Base-by-base conservation (phyloP, 2,329 filamentous ascomycete species). In the Fusarium odoratissimum region DNA sequence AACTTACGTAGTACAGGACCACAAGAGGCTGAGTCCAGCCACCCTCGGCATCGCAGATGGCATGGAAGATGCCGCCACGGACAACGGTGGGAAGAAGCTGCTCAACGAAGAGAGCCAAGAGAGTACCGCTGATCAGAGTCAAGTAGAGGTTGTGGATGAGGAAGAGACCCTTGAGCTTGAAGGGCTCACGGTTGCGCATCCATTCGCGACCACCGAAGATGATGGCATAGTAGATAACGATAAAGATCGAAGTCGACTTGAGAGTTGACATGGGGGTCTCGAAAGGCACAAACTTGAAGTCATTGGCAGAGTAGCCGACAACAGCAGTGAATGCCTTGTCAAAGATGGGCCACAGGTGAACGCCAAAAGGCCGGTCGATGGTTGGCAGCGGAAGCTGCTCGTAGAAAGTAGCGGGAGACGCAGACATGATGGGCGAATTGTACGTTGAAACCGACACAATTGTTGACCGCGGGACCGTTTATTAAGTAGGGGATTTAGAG, bases 61-160 rank as follows among this genome's bases (percentile, higher is more conserved):
- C 88, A 80, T 93, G 92, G 87, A 98, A 98, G 77, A 98, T 85
- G 65, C 95, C 96, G 76, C 93, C 86, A 76, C 93, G 91, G 76
- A 88, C 91, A 61, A 99, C 82, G 23, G 92, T 97, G 49, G 95
- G 93, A 64, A 98, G 86, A 72, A 99, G 86, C 86, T 98, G 93
- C 87, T 98, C 96, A 77, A 95, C 85, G 83, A 97, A 98, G 77
- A 99, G 91, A 62, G 87, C 91, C 79, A 99, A 84, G 58, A 99
- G 89, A 57, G 90, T 87, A 67, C 85, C 92, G 82, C 94, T 97
- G 86, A 98, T 94, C 75, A 90, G 86, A 52, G 95, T 98, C 80
- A 99, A 87, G 86, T 95, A 91, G 79, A 98, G 92, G 89, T 99
- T 99, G 90, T 99, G 95, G 81, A 98, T 89, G 86, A 97, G 93